Percentiles rank a stretch among this genome's conserved stretches.
Evolutionary conservation across 768 basidiomycete genomes (phyloP).

Genomic region (Rubroboletus satanas): DNA sequence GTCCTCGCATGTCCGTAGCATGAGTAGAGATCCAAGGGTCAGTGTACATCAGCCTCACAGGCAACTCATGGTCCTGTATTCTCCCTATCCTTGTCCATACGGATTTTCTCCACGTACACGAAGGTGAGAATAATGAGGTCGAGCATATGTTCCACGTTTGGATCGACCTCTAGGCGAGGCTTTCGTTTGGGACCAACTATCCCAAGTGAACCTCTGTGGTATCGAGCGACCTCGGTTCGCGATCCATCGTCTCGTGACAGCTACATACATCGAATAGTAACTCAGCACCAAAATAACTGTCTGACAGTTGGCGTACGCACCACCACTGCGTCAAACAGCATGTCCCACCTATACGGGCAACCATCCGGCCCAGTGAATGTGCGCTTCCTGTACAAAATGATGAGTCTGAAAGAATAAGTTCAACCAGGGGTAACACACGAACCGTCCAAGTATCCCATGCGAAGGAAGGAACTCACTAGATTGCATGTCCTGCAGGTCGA

Average conservation of each 20-base stretch:
- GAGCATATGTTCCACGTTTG: conserved; percentile 22
- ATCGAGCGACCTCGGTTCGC: conserved; percentile 19
- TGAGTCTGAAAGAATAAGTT: not conserved
- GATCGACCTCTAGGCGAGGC: conserved; percentile 19
- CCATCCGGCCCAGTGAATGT: conserved; percentile 35
- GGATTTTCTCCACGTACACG: conserved; percentile 32
- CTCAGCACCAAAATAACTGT: not conserved
- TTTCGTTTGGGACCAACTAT: conserved; percentile 17
- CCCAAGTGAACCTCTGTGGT: conserved; percentile 15
- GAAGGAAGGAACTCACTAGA: conserved; percentile 24
- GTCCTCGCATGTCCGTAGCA: not conserved
- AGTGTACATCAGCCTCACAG: not conserved
- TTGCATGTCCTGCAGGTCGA: conserved; percentile 25
- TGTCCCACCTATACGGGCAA: conserved; percentile 33
- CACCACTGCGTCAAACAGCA: conserved; percentile 10
- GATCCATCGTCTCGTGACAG: conserved; percentile 18
- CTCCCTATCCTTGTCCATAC: conserved; percentile 22
- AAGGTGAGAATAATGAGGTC: conserved; percentile 30
- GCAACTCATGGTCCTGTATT: not conserved
- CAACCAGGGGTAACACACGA: not conserved
- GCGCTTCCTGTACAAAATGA: conserved; percentile 15
- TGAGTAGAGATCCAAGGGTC: not conserved
- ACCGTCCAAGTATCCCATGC: conserved; percentile 24
- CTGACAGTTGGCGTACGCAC: conserved; percentile 8
- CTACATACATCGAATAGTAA: conserved; percentile 8